Evolutionary conservation across 345 rosid species (phyloP), one percentile per base, ranked within the genome.

Genomic region (Punica granatum): DNA sequence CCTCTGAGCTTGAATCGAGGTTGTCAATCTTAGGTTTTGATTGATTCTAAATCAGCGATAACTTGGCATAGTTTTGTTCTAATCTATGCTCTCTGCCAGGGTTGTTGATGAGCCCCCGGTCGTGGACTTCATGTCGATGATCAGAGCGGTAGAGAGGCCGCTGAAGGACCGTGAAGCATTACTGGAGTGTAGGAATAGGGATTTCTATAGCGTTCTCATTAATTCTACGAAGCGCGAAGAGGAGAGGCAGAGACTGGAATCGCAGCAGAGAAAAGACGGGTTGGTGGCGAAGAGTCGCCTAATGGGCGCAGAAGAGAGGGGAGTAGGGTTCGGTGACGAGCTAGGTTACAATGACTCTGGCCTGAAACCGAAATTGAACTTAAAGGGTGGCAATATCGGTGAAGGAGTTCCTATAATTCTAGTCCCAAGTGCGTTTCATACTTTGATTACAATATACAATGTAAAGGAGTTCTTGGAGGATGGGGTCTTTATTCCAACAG

Each of bases 381-480:
- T 90, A 64, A 92, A 90, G 65, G 88, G 93, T 12, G 83, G 91
- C 60, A 89, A 89, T 70, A 82, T 86, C 34, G 98, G 97, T 26
- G 98, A 94, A 68, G 99, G 99, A 0, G 96, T 94, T 48, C 96
- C 97, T 1, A 89, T 94, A 6, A 94, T 91, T 73, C 78, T 94
- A 64, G 98, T 94, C 8, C 96, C 96, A 0, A 94, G 99, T 74
- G 99, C 98, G 18, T 94, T 81, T 63, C 97, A 89, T 73, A 94
- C 95, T 14, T 64, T 94, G 85, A 88, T 91, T 59, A 89, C 98
- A 6, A 89, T 94, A 60, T 86, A 89, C 66, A 94, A 91, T 75
- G 99, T 91, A 59, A 94, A 94, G 75, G 98, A 91, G 79, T 94
- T 94, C 73, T 70, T 91, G 80, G 96, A 91, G 67, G 95, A 94